phyloP scores from a whole-genome alignment of 805 yeast species.

The Ogataea trehalophila region DNA sequence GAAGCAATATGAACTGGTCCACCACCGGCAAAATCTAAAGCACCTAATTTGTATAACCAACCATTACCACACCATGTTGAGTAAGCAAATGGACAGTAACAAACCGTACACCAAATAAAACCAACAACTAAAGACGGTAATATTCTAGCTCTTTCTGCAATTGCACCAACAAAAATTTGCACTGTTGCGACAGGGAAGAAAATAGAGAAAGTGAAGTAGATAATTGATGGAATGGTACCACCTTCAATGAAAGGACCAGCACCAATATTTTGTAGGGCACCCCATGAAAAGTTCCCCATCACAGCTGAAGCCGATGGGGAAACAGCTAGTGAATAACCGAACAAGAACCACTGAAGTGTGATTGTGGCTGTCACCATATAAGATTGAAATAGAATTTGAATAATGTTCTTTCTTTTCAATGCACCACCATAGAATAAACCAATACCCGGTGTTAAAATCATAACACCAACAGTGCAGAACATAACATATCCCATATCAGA shows the following conservation, averaged over 20 bases:
- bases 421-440: constrained; percentile 42
- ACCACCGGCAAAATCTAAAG: constrained; percentile 46
- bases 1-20: constrained; percentile 46
- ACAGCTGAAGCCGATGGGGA: constrained; percentile 30
- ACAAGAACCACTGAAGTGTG: constrained; percentile 39
- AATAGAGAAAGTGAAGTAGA: constrained; percentile 39
- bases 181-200: constrained; percentile 46
- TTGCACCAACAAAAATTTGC: constrained; percentile 42
- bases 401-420: constrained; percentile 36
- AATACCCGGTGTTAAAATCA: constrained; percentile 41
- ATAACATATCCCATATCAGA: constrained; percentile 48
- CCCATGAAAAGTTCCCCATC: constrained; percentile 34
- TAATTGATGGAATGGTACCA: constrained; percentile 44
- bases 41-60: constrained; percentile 39
- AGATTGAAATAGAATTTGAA: constrained; percentile 40
- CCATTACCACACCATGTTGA: constrained; percentile 45
- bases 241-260: constrained; percentile 40
- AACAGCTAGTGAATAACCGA: constrained; percentile 41
- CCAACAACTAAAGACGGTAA: constrained; percentile 39
- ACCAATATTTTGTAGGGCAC: constrained; percentile 36
- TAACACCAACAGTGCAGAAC: constrained; percentile 45
- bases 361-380: constrained; percentile 37
- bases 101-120: constrained; percentile 37
- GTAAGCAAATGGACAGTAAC: constrained; percentile 41
- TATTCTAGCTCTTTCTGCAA: constrained; percentile 40